Evolutionary conservation across 441 rosid genomes (phyloP).

Genomic region (Eutrema salsugineum): DNA sequence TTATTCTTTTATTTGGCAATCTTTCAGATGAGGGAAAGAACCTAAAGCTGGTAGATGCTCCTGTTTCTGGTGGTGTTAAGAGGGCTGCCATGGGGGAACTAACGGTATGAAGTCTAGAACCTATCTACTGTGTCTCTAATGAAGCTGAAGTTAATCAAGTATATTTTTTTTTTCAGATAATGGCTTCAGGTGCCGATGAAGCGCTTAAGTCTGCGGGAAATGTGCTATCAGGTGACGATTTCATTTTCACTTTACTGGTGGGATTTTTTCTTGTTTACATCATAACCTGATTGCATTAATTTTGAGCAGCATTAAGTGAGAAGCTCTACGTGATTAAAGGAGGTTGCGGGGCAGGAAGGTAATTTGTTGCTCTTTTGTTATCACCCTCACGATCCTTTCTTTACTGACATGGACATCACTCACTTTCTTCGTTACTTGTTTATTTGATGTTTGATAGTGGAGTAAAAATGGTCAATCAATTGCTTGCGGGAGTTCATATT

Average conservation of each 20-base stretch:
- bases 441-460: constrained; percentile 45
- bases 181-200: constrained; percentile 88
- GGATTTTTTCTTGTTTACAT: constrained; percentile 13
- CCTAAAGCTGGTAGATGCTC: constrained; percentile 95
- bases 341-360: constrained; percentile 99
- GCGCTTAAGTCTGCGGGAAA: constrained; percentile 67
- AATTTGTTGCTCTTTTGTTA: constrained; percentile 24
- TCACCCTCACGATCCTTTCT: constrained; percentile 15
- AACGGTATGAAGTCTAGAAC: constrained; percentile 54
- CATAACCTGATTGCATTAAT: constrained; percentile 29
- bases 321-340: constrained; percentile 93
- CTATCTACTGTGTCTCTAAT: background rate
- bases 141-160: constrained; percentile 23
- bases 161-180: constrained; percentile 51
- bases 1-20: constrained; percentile 20
- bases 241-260: constrained; percentile 11
- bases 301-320: constrained; percentile 81
- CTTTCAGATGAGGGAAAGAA: constrained; percentile 63
- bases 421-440: constrained; percentile 19
- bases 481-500: constrained; percentile 98
- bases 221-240: constrained; percentile 69
- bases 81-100: constrained; percentile 87
- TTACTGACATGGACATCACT: constrained; percentile 11
- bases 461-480: constrained; percentile 93
- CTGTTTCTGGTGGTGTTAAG: constrained; percentile 99